Conservation (phyloP, 805 yeast species). For the Lipomyces yamanashiensis region DNA sequence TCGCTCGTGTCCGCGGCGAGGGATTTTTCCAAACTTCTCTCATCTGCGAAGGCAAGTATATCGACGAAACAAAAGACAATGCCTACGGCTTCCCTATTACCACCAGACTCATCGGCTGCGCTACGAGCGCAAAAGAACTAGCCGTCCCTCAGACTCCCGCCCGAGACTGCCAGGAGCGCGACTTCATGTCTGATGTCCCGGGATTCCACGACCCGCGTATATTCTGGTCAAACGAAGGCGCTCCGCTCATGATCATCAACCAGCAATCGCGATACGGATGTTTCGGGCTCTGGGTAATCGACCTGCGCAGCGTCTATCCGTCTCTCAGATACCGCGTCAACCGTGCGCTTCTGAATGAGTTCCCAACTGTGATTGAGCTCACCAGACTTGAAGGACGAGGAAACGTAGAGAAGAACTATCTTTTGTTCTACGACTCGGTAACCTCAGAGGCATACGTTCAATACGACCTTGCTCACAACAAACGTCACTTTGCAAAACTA, state of each 20-base stretch:
- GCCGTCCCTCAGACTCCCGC: constrained; percentile 35
- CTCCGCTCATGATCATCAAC: constrained; percentile 35
- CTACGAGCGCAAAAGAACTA: constrained; percentile 28
- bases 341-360: constrained; percentile 30
- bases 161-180: constrained; percentile 25
- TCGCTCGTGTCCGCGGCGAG: constrained; percentile 33
- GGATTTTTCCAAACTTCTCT: constrained; percentile 24
- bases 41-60: constrained; percentile 33
- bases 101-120: constrained; percentile 21
- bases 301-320: constrained; percentile 33
- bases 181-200: constrained; percentile 32
- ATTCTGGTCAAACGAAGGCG: constrained; percentile 35
- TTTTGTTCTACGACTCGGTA: constrained; percentile 28
- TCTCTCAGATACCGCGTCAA: constrained; percentile 31
- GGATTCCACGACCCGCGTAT: constrained; percentile 35
- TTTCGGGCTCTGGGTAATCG: constrained; percentile 35
- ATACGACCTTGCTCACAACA: constrained; percentile 27
- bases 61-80: constrained; percentile 19
- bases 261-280: constrained; percentile 37
- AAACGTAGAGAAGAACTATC: constrained; percentile 30
- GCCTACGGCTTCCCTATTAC: constrained; percentile 19
- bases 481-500: constrained; percentile 32
- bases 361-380: constrained; percentile 32
- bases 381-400: constrained; percentile 31
- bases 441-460: constrained; percentile 28